Evolutionary conservation across 2,329 filamentous ascomycete genomes (phyloP), one percentile per base, ranked within the genome.

Genomic region (Alternaria metachromatica): DNA sequence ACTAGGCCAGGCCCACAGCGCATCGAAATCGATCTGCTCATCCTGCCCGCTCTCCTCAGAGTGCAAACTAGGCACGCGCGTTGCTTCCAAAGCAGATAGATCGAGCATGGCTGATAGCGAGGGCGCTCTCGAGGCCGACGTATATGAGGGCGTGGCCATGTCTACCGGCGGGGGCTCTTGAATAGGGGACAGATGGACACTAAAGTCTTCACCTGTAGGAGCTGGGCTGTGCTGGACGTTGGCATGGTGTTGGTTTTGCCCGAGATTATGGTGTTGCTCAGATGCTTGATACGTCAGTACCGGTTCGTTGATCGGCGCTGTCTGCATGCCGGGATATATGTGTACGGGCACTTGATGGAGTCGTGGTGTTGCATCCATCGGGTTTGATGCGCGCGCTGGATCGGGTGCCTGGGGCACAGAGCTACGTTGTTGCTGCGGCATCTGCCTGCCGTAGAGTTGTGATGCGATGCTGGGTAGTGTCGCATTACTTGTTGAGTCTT

Each of bases 1-100:
- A 53, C 69, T 77, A 23, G 79, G 80, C 80, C 80, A 81, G 6
- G 74, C 75, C 80, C 80, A 82, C 25, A 82, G 57, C 12, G 79
- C 74, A 64, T 82, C 80, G 44, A 82, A 82, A 21, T 82, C 80
- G 56, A 82, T 80, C 20, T 80, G 74, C 53, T 82, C 80, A 41
- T 81, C 80, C 3, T 70, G 72, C 41, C 74, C 72, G 25, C 73
- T 77, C 15, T 78, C 76, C 26, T 80, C 79, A 1, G 67, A 72
- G 23, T 77, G 71, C 50, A 79, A 56, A 28, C 72, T 76, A 1
- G 77, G 78, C 8, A 77, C 74, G 0, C 74, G 63, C 9, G 76
- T 76, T 25, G 68, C 67, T 25, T 80, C 78, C 8, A 81, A 69
- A 3, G 72, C 75, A 8, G 76, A 80, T 6, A 81, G 69, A 62